Conservation (phyloP, 192 early-diverging fungal species). For the Podila minutissima region DNA sequence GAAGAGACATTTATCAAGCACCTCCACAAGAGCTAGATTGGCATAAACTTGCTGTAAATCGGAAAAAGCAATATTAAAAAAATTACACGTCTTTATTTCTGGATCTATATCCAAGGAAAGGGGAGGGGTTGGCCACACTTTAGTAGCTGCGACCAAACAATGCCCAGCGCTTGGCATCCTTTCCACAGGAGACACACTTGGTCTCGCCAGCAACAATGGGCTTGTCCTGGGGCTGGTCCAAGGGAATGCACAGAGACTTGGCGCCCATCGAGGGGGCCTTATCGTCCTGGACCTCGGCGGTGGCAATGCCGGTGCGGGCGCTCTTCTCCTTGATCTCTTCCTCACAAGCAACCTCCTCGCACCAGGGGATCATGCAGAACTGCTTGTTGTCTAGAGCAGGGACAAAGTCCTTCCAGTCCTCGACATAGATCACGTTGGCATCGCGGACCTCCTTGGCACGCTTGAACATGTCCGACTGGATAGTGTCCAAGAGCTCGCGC, state of each 20-base stretch:
- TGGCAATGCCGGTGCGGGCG: conserved; percentile 68
- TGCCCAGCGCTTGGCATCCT: conserved; percentile 81
- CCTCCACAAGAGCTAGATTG: too few species aligned
- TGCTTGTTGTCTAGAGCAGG: conserved; percentile 89
- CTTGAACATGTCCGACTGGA: conserved; percentile 92
- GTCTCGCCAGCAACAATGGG: conserved; percentile 84
- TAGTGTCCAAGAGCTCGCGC: conserved; percentile 69
- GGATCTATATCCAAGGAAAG: not conserved
- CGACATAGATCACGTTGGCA: conserved; percentile 76
- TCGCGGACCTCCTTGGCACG: conserved; percentile 85
- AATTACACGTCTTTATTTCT: not conserved
- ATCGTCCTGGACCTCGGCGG: conserved; percentile 86
- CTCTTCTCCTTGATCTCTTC: conserved; percentile 96
- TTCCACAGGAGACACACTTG: conserved; percentile 87
- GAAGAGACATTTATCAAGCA: too few species aligned
- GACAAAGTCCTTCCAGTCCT: conserved; percentile 95
- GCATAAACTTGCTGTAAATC: too few species aligned
- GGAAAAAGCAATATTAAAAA: too few species aligned
- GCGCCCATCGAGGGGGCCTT: conserved; percentile 99
- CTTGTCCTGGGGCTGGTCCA: conserved; percentile 89
- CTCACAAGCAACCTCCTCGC: conserved; percentile 90
- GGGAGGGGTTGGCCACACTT: not conserved
- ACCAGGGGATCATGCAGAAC: conserved; percentile 94
- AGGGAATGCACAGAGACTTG: conserved; percentile 98
- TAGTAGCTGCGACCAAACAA: conserved; percentile 90